Base-by-base conservation (phyloP, 1,139 yeast species). In the Torulaspora pretoriensis region DNA sequence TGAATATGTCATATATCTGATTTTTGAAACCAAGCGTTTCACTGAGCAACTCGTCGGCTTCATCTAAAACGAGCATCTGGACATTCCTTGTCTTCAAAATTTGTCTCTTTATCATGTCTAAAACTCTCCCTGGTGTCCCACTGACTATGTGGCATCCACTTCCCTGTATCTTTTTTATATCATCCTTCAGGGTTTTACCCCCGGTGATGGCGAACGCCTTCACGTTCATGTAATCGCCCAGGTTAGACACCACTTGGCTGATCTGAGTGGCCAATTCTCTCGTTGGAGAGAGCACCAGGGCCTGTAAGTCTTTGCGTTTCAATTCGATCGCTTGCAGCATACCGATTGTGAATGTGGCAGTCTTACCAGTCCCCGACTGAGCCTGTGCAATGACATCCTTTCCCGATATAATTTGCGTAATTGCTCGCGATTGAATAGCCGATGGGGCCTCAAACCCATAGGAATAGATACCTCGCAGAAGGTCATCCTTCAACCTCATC, bases 351-450 rank as follows among this genome's bases (percentile, higher is more conserved):
- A 92, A 92, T 0, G 98, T 92, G 16, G 97, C 98, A 0, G 98
- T 92, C 66, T 92, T 92, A 61, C 98, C 98, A 1, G 98, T 92
- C 51, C 98, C 98, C 4, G 96, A 87, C 65, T 92, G 98, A 8
- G 97, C 97, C 68, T 92, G 98, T 17, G 97, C 97, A 49, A 92
- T 87, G 2, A 92, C 86, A 64, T 92, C 98, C 57, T 83, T 77
- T 4, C 97, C 97, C 42, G 83, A 77, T 43, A 90, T 88, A 51
- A 90, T 89, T 61, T 90, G 97, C 69, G 85, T 77, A 46, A 92
- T 92, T 28, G 97, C 98, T 56, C 97, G 74, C 35, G 95, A 86
- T 67, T 92, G 98, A 67, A 92, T 92, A 6, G 97, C 89, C 19
- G 96, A 87, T 13, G 98, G 98, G 8, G 84, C 78, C 67, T 89